Evolutionary conservation across 1,284 basidiomycete species (phyloP).

Genomic region (Moesziomyces sp.): DNA sequence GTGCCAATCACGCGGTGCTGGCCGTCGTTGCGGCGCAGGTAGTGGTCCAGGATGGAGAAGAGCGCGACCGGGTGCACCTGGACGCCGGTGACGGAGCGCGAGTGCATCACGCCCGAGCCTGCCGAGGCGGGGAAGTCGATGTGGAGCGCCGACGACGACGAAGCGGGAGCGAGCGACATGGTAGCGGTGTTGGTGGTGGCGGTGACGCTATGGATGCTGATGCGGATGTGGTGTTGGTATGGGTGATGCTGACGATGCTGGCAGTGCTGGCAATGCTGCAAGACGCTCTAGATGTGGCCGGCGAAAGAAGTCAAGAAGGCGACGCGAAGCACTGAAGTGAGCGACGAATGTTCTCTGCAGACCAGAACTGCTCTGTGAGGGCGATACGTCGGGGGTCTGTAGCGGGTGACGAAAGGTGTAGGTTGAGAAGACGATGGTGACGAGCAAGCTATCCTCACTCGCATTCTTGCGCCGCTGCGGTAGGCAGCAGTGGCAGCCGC

Average conservation of each 20-base stretch:
- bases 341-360: too few species aligned
- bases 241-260: slow-evolving; percentile 1
- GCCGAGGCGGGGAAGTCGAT: slow-evolving; percentile 65
- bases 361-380: too few species aligned
- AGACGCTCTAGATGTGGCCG: too few species aligned
- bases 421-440: too few species aligned
- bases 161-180: slow-evolving; percentile 46
- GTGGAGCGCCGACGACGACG: slow-evolving; percentile 63
- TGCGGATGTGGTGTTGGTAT: neutral
- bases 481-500: too few species aligned
- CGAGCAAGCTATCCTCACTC: too few species aligned
- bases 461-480: too few species aligned
- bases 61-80: slow-evolving; percentile 72
- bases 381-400: too few species aligned
- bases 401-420: too few species aligned
- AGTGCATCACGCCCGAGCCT: slow-evolving; percentile 61
- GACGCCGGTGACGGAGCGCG: slow-evolving; percentile 63
- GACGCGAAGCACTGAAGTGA: too few species aligned
- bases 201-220: neutral
- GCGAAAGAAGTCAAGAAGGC: too few species aligned
- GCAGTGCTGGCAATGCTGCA: too few species aligned
- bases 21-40: slow-evolving; percentile 82
- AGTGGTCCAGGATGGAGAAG: slow-evolving; percentile 96
- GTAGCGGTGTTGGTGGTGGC: slow-evolving; percentile 11
- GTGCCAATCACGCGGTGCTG: slow-evolving; percentile 88